Evolutionary conservation across 2,329 filamentous ascomycete species (phyloP), one percentile per base, ranked within the genome.

Genomic region (Dactylellina sp.): DNA sequence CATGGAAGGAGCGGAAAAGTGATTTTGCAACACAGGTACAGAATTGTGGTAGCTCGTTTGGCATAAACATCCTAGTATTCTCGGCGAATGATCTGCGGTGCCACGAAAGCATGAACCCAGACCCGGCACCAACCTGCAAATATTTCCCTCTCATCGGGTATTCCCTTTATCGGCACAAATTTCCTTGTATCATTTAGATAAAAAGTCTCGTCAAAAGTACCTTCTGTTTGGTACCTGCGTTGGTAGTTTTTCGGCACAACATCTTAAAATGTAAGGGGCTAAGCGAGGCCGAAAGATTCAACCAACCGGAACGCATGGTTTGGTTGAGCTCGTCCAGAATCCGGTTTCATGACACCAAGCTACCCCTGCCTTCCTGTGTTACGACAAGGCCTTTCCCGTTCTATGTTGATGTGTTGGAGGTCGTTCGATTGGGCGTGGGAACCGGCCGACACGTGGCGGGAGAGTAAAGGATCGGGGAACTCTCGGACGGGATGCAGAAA

Each of bases 221-320:
- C 28, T 4, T 32, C 9, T 32, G 5, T 4, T 32, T 32, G 28
- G 28, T 32, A 32, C 28, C 28, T 32, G 28, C 37, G 37, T 40
- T 16, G 14, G n/a, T 40, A 40, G 37, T 16, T n/a, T 7, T 22
- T 22, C 42, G 16, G 28, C 28, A 32, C 20, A 18, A 20, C n/a
- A 55, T 39, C 7, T 55, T 53, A 35, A 52, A 66, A 66, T 66
- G 50, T 66, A 57, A 66, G 62, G 62, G 62, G 62, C 24, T 59
- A 66, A 57, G 50, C 62, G 62, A 66, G 44, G 4, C 12, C 11
- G 22, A 1, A 5, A 14, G 14, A 24, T 3, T 11, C 35, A 40
- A 40, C 62, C 62, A 66, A 66, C 62, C 39, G 46, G 42, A 28
- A 25, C 6, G 14, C 28, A 12, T 50, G 20, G 14, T 28, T 20